A percentile compares a stretch with the other conserved stretches of the same genome.
These are phyloP conservation scores for Endocalyx cinctus DNA, from an alignment of 2,329 filamentous ascomycete genomes.

Conservation along the genomic window DNA sequence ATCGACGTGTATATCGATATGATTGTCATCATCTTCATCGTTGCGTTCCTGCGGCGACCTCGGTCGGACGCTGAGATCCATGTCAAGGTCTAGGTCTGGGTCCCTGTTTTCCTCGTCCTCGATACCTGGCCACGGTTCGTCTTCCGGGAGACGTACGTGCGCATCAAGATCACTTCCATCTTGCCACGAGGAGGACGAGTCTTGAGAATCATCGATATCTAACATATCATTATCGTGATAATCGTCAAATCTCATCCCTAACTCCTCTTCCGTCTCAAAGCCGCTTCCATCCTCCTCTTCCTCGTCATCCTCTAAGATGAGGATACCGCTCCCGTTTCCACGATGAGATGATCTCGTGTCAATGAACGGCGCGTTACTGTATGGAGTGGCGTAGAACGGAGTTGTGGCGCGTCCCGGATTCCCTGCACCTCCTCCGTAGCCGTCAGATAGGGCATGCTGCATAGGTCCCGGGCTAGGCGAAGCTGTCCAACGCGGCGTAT, in stretches of 20 bases:
- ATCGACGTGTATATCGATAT: conserved; percentile 5
- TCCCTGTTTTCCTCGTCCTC: conserved; percentile 53
- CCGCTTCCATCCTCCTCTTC: conserved; percentile 20
- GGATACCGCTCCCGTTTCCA: conserved; percentile 21
- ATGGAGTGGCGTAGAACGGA: conserved; percentile 70
- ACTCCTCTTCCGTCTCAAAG: too few relatives aligned
- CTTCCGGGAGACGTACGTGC: conserved; percentile 37
- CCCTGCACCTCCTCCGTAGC: conserved; percentile 32
- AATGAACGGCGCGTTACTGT: conserved; percentile 55
- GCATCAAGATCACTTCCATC: neutral
- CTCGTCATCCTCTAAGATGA: conserved; percentile 22
- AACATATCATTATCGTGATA: too few relatives aligned
- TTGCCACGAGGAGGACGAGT: neutral
- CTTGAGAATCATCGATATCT: conserved; percentile 18
- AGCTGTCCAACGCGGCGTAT: too few relatives aligned
- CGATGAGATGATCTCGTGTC: too few relatives aligned
- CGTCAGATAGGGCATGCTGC: conserved; percentile 45
- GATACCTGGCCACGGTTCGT: conserved; percentile 54
- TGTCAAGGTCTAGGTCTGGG: conserved; percentile 21
- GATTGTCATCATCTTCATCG: conserved; percentile 7
- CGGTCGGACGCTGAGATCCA: conserved; percentile 3
- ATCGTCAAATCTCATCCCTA: too few relatives aligned
- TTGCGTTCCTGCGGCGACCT: conserved; percentile 1
- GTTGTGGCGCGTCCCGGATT: conserved; percentile 40
- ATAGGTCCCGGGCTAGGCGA: too few relatives aligned